phyloP scores from a whole-genome alignment of 352 stramenopile species.

The Hyaloperonospora brassicae region DNA sequence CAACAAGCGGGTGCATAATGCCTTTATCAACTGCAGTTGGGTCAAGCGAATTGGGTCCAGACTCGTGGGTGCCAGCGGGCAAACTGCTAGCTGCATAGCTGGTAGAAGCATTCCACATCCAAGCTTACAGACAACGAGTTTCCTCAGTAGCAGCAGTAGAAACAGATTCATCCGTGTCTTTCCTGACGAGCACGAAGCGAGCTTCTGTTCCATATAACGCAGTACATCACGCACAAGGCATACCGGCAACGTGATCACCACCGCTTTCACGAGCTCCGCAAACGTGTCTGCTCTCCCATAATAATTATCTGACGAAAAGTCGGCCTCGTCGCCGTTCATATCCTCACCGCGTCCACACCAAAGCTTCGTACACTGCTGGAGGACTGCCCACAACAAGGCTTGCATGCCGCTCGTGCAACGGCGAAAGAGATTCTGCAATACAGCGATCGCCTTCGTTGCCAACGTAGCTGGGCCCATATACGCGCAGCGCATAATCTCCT shows the following conservation, averaged over 20 bases:
- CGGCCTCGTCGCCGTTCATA: background rate
- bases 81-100: constrained; percentile 38
- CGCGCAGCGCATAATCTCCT: constrained; percentile 37
- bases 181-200: constrained; percentile 33
- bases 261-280: constrained; percentile 39
- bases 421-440: constrained; percentile 33
- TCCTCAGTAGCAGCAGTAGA: constrained; percentile 44
- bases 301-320: constrained; percentile 10
- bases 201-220: constrained; percentile 40
- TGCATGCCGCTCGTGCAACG: constrained; percentile 8
- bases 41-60: constrained; percentile 35
- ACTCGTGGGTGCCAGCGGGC: constrained; percentile 24
- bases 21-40: constrained; percentile 45
- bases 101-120: constrained; percentile 23
- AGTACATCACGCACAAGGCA: constrained; percentile 22
- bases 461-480: constrained; percentile 21
- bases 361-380: constrained; percentile 49
- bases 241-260: constrained; percentile 21
- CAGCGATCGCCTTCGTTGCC: constrained; percentile 18
- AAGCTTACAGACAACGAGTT: constrained; percentile 28
- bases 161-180: constrained; percentile 46
- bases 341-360: constrained; percentile 43
- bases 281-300: constrained; percentile 30
- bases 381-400: constrained; percentile 37
- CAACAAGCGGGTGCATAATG: constrained; percentile 32